Base-by-base conservation (phyloP, 495 filamentous ascomycete species). In the Lentithecium fluviatile region DNA sequence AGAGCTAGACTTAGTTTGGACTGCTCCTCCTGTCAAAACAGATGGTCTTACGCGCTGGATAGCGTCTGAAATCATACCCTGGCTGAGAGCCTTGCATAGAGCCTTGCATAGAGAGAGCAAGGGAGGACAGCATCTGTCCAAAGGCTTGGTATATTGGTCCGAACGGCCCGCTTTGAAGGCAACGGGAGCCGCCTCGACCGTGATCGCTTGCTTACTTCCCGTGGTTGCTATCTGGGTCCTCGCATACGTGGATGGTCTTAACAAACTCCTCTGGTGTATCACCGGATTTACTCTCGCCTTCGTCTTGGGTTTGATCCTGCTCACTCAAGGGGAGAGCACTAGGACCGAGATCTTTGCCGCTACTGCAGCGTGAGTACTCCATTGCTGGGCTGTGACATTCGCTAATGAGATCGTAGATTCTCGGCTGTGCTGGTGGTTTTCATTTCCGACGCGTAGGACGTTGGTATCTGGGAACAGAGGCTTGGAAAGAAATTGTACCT, bases 341-440 rank as follows among this genome's bases (percentile, higher is more conserved):
- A 47, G 54, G 23, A 24, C 21, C 1, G 52, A 55, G 37, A 55
- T 55, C 13, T 55, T 55, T 23, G 37, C 52, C 1, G 36, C 52
- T 21, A 55, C 52, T 55, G 52, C 52, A 15, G 52, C 52, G 52
- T 55, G 45, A 23, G 52, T 55, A 43, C 15, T 6, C 8, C 37
- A 26, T 23, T 2, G 10, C 10, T 2, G 11, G 3, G 13, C 10
- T 45, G 19, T 3, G n/a, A 19, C 4, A 17, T 2, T 11, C n/a
- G 21, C 52, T 55, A 29, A 55, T 13, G 1, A 15, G 5, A 26
- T 43, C 21, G 2, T 55, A 55, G 52, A 19, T 55, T 55, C 17
- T 55, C 52, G 38, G 52, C 52, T 11, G 52, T 55, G 1, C 3
- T 55, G 52, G 52, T 55, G 20, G 52, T 55, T 2, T 55, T 55